Base-by-base conservation (phyloP, 441 rosid species). In the Adansonia rubrostipa region DNA sequence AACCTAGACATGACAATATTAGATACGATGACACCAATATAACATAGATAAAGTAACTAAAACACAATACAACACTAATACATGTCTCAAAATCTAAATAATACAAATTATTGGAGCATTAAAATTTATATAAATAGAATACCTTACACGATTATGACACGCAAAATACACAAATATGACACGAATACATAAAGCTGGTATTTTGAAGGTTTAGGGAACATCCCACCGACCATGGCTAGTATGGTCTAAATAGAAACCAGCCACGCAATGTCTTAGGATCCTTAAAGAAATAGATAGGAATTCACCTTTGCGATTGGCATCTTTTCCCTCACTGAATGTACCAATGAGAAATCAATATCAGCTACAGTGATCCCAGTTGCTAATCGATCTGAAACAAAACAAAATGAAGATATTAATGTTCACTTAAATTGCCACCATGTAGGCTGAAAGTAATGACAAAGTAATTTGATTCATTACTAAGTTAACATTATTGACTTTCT, bases 251-350 rank as follows among this genome's bases (percentile, higher is more conserved):
- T 10, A 9, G 3, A 62, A 45, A 57, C 68, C 77, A 20, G 77
- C 2, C 6, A 50, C 6, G 48, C 56, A 45, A 67, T 77, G n/a
- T 13, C 56, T 11, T 6, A 77, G 19, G 63, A 44, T 1, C 10
- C 19, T 65, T 10, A 7, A 44, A 68, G 28, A 24, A 53, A 9
- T 58, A 51, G 15, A 78, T 48, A 63, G 40, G 47, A 72, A 77
- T 66, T 86, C 84, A 90, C 99, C 93, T 96, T 84, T 15, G 85
- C 92, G 56, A 93, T 87, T 75, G 98, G 99, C 91, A 96, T 87
- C 80, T 90, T 96, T 76, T 81, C 75, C 82, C 98, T 88, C 82
- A 91, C 98, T 6, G 97, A 93, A 47, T 92, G 96, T 15, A 96
- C 85, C 72, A 91, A 81, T 20, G 93, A 86, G 61, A 93, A 87